phyloP scores from a whole-genome alignment of 2,329 filamentous ascomycete genomes.

The Verticillium klebahnii region DNA sequence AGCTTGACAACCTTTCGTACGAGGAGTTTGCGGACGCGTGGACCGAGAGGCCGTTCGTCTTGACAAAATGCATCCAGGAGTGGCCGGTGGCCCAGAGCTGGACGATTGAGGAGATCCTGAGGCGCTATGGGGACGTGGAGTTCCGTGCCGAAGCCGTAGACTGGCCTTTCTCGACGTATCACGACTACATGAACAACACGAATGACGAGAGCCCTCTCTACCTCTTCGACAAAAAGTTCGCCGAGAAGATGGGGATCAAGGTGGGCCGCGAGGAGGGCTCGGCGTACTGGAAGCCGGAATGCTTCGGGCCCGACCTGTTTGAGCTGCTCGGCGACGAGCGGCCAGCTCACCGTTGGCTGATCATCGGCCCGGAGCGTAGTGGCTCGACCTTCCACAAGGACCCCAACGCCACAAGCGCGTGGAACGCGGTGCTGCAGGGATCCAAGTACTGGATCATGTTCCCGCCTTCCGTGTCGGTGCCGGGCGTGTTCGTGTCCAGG shows the following conservation, averaged over 20 bases:
- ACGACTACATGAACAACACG: conserved; percentile 75
- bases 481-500: conserved; percentile 82
- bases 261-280: conserved; percentile 47
- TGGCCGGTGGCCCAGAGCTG: conserved; percentile 78
- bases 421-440: conserved; percentile 80
- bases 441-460: conserved; percentile 99
- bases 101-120: conserved; percentile 63
- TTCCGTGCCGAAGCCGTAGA: conserved; percentile 93
- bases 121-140: conserved; percentile 58
- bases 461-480: conserved; percentile 70
- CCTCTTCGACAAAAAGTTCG: conserved; percentile 84
- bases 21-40: conserved; percentile 71
- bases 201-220: conserved; percentile 87
- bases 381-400: conserved; percentile 95
- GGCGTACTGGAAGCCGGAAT: conserved; percentile 74
- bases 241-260: conserved; percentile 73
- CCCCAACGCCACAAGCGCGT: conserved; percentile 70
- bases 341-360: conserved; percentile 88
- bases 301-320: conserved; percentile 86
- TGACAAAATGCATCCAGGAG: conserved; percentile 72
- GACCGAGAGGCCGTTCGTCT: conserved; percentile 79
- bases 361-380: conserved; percentile 80
- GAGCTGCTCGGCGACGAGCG: conserved; percentile 70
- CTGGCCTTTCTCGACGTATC: conserved; percentile 80
- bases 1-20: conserved; percentile 63